These are phyloP conservation scores for Colletotrichum cuscutae DNA, from an alignment of 2,329 filamentous ascomycete genomes.

Conservation along the genomic window DNA sequence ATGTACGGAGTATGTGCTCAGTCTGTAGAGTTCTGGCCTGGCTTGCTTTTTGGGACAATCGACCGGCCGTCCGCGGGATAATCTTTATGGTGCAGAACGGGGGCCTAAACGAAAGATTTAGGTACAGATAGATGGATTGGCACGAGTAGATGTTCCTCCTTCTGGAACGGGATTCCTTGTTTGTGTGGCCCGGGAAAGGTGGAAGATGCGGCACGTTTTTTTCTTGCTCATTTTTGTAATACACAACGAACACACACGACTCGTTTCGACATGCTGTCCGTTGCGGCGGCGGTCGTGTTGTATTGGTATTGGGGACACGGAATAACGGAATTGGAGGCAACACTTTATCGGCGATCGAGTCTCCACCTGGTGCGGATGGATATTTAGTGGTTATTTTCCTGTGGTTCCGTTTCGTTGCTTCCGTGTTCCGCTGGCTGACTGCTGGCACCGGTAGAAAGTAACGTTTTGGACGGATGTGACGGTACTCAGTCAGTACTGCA, in stretches of 20 bases:
- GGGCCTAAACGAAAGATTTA: neutral
- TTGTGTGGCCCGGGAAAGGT: neutral
- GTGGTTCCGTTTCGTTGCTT: neutral
- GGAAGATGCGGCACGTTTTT: neutral
- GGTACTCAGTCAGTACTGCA: no score
- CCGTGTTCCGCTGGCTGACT: neutral
- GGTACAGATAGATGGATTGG: neutral
- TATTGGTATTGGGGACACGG: neutral
- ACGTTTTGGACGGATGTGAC: neutral
- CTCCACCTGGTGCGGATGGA: neutral
- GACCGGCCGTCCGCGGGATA: neutral
- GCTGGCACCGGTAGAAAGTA: neutral
- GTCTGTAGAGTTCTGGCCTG: no score
- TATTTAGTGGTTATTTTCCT: neutral
- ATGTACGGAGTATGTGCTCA: no score
- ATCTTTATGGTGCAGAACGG: neutral
- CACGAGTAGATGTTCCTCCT: neutral
- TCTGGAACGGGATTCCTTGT: neutral
- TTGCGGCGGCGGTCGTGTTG: neutral
- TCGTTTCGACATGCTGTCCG: neutral
- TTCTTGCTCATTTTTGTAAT: neutral
- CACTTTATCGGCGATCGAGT: conserved; percentile 21
- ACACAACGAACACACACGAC: neutral
- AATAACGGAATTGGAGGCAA: neutral
- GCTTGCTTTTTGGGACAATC: neutral